These are phyloP conservation scores for Russula compacta DNA, from an alignment of 768 basidiomycete genomes.

Conservation along the genomic window DNA sequence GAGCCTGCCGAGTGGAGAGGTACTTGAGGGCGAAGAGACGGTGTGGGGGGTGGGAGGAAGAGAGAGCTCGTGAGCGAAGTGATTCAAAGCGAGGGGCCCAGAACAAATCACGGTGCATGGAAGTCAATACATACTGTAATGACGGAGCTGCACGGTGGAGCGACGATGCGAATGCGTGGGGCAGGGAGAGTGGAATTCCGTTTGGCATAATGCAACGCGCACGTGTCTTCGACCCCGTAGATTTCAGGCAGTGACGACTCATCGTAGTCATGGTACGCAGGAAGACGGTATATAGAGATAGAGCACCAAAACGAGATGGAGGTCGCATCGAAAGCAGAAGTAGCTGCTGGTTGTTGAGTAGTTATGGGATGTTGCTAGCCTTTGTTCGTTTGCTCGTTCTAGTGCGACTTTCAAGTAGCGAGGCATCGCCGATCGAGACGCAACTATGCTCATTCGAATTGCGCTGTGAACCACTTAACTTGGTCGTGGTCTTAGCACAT, in stretches of 20 bases:
- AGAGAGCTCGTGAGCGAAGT: conserved; percentile 68
- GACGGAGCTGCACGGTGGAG: too few relatives aligned
- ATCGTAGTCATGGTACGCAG: background rate
- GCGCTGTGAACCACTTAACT: too few relatives aligned
- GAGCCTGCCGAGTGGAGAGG: conserved; percentile 33
- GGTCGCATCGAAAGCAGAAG: background rate
- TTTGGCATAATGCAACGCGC: too few relatives aligned
- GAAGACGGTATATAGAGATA: conserved; percentile 14
- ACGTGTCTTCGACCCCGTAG: too few relatives aligned
- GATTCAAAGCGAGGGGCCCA: conserved; percentile 61
- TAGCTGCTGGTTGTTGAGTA: conserved; percentile 10
- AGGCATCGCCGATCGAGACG: too few relatives aligned
- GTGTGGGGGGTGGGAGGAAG: conserved; percentile 39
- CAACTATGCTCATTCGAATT: too few relatives aligned
- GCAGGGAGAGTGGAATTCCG: conserved; percentile 1
- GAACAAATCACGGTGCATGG: conserved; percentile 55
- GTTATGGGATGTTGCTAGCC: too few relatives aligned
- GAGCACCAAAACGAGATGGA: conserved; percentile 16
- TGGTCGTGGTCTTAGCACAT: too few relatives aligned
- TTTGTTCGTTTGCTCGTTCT: too few relatives aligned
- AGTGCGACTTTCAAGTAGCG: too few relatives aligned
- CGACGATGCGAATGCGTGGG: background rate
- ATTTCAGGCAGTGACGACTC: too few relatives aligned
- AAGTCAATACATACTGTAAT: background rate
- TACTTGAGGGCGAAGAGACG: conserved; percentile 27